Evolutionary conservation across 176 grass and related monocot genomes (phyloP), one percentile per base, ranked within the genome.

Genomic region (Ampelocalamus luodianensis): DNA sequence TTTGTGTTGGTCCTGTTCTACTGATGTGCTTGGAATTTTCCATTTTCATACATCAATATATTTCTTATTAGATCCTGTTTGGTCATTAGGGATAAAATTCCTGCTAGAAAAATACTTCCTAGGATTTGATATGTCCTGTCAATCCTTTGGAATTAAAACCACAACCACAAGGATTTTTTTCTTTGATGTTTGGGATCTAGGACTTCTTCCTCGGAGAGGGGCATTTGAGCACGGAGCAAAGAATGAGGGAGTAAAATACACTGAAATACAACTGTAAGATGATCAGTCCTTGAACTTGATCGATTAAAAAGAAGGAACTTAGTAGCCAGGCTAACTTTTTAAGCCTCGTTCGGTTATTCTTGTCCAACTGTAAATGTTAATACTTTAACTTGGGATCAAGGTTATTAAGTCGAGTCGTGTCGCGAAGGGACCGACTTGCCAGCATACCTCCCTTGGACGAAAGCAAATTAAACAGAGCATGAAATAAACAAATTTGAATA

Each of bases 211-310:
- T 22, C 1, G 0, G 49, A 74, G 42, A 46, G 43, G 42, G 20
- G 34, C 56, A 74, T 23, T 83, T 64, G 34, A 72, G 45, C 29
- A 50, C 45, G 22, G 34, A 38, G 68, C 11, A 64, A 38, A 10
- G 42, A 23, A n/a, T n/a, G 43, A 23, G 55, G 42, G 16, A 49
- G 46, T 79, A 67, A 80, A 79, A 51, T 45, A 24, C 29, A 63
- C 12, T 50, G 27, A 51, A 83, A 50, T 64, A 26, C 40, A 74
- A 64, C 27, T 45, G 37, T 60, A 51, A 37, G 27, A 65, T 73
- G 20, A 83, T 73, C 55, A 36, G 9, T 58, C 46, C 69, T 45
- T 71, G 12, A 70, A 24, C 56, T 72, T 59, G 23, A 77, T 42
- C 14, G 74, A 42, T 62, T 23, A 48, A 61, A 61, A 36, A 20